Base-by-base conservation (phyloP, 768 basidiomycete species). In the Lactarius quietus region DNA sequence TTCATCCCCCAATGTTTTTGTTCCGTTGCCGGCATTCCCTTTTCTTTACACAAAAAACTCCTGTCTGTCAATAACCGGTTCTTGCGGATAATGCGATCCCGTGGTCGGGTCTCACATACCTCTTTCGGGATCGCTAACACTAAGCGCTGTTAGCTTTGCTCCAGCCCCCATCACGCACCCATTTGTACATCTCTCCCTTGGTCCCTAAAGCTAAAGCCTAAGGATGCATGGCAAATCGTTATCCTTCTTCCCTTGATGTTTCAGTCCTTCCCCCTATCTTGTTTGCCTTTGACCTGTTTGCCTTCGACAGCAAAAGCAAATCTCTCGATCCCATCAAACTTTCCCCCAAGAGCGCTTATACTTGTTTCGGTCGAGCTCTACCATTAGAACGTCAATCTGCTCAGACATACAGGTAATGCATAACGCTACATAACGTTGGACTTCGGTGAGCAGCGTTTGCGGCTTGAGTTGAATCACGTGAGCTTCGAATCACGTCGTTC, bases 21-120 rank as follows among this genome's bases (percentile, higher is more conserved):
- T 51, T 41, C 48, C 23, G 28, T 26, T 65, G 60, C 36, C 45
- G 36, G 60, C 48, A 65, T 57, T 26, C 41, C 38, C 60, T 8
- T 52, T 43, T 12, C 59, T 28, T 38, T 31, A 38, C 48, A 26
- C 57, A 28, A 48, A 31, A 26, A 8, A 29, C 20, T 10, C 18
- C 31, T 57, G 9, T 15, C 20, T 41, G 59, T 39, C 57, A 26
- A 35, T 18, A 15, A 15, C 18, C 38, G 28, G 48, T 53, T 39
- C 20, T 57, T 17, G 33, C n/a, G n/a, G n/a, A n/a, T n/a, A n/a
- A n/a, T n/a, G n/a, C 48, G 41, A 55, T 54, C 38, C 48, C 35
- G 45, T 57, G 54, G 33, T 52, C 26, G 38, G 52, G 35, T 57
- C 33, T 35, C 38, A 23, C 10, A 18, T 20, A 28, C 26, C 41